Evolutionary conservation across 148 eudicot genomes (phyloP).

Genomic region (Silene conica): DNA sequence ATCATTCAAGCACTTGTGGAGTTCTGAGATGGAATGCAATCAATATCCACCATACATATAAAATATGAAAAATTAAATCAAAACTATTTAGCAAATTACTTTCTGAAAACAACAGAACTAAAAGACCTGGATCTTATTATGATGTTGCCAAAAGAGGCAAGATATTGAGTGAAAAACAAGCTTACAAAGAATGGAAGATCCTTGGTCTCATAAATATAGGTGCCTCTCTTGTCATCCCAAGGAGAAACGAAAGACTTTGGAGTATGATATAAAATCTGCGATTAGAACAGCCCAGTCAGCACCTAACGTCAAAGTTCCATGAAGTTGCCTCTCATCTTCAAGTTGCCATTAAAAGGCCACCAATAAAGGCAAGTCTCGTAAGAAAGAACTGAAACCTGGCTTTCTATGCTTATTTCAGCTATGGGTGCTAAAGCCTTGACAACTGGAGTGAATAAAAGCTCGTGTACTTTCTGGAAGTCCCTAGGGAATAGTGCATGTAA

Average conservation of each 20-base stretch:
- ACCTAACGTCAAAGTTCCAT: constrained; percentile 6
- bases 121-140: not conserved
- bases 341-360: not conserved
- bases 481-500: constrained; percentile 35
- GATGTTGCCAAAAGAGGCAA: constrained; percentile 1
- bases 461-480: constrained; percentile 73
- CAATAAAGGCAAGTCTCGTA: not conserved
- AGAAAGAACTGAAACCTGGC: constrained; percentile 57
- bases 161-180: constrained; percentile 13
- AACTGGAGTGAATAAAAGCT: constrained; percentile 61
- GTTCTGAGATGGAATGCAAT: not conserved
- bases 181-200: constrained; percentile 99
- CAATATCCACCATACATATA: not conserved
- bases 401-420: constrained; percentile 79
- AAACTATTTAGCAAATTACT: not conserved
- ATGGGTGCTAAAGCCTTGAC: constrained; percentile 71
- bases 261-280: constrained; percentile 92
- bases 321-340: not conserved
- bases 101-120: not conserved
- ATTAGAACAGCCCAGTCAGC: constrained; percentile 20
- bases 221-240: constrained; percentile 64
- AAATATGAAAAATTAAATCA: too few species aligned
- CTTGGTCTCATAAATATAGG: constrained; percentile 61
- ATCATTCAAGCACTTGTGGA: not conserved
- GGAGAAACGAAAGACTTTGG: constrained; percentile 81